A percentile compares a stretch with the other conserved stretches of the same genome.
Conservation (phyloP, 2,329 filamentous ascomycete species). For the Aspergillus latus region DNA sequence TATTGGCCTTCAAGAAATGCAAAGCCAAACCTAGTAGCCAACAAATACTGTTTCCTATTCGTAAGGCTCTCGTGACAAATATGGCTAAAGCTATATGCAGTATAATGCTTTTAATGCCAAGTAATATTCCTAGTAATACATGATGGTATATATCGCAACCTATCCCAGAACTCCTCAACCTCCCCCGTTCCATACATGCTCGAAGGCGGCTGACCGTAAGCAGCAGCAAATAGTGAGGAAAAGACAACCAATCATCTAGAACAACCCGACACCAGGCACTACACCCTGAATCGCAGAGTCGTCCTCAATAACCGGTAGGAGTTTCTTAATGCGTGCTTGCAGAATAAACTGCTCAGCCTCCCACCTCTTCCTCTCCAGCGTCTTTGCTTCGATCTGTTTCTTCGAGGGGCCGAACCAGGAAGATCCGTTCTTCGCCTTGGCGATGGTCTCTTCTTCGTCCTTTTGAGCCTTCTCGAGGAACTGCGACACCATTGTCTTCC, state of each 20-base stretch:
- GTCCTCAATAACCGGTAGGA: conserved; percentile 34
- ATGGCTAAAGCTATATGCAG: background rate
- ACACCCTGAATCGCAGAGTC: conserved; percentile 30
- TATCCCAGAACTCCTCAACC: conserved; percentile 3
- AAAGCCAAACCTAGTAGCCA: background rate
- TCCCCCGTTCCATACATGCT: background rate
- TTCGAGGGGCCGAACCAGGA: conserved; percentile 36
- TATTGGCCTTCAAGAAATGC: background rate
- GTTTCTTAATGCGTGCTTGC: conserved; percentile 33
- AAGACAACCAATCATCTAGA: conserved; percentile 5
- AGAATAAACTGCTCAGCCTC: conserved; percentile 43
- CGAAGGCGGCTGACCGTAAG: background rate
- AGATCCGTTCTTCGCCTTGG: conserved; percentile 27
- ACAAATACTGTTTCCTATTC: too few relatives aligned
- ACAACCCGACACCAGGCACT: conserved; percentile 32
- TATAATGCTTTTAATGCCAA: background rate
- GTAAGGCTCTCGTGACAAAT: too few relatives aligned
- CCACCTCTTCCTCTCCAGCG: conserved; percentile 37
- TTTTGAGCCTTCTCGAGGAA: conserved; percentile 51
- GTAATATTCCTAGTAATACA: background rate
- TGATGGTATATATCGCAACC: conserved; percentile 1
- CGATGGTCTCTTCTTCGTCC: conserved; percentile 36
- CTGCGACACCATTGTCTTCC: conserved; percentile 73
- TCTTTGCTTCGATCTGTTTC: conserved; percentile 29
- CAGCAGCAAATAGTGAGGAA: background rate